Evolutionary conservation across 2,329 filamentous ascomycete genomes (phyloP), one percentile per base, ranked within the genome.

Genomic region (Colletotrichum limetticola): DNA sequence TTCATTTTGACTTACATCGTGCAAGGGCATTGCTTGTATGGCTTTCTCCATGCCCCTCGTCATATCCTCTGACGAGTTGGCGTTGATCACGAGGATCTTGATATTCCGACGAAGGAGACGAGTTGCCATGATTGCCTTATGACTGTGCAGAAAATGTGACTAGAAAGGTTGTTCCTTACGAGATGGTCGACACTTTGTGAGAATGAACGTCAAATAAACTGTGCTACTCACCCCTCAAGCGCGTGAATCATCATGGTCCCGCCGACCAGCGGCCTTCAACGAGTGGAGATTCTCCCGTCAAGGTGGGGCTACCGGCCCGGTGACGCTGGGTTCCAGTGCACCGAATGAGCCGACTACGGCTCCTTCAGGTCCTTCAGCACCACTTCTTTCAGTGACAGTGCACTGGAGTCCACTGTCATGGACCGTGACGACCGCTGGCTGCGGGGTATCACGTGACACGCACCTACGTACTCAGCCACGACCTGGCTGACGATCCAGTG

Each of bases 41-140:
- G 86, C 84, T 59, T 82, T 78, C 68, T 87, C 86, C 77, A 95
- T 86, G 30, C 88, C 90, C 7, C 90, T 84, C 12, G 93, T 96
- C 93, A 96, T 96, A 68, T 86, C 84, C 68, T 83, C 77, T 1
- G 92, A 94, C 2, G 93, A 95, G 83, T 97, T 97, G 42, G 94
- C 94, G 78, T 97, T 96, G 77, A 96, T 87, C 74, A 96, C 85
- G 53, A 96, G 86, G 74, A 95, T 90, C 74, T 81, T 86, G 75
- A 82, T 83, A 30, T 76, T 76, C 72, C 77, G 77, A 49, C 80
- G 78, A 22, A 81, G 74, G 28, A 79, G 71, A 16, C 75, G 74
- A 49, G 78, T 79, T 11, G 79, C 66, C 80, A 82, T 82, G 37
- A 14, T 74, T 49, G 26, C 28, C 14, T n/a, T 52, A 16, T 30